Base-by-base conservation (phyloP, 495 filamentous ascomycete genomes). In the Penicillium maclennaniae region DNA sequence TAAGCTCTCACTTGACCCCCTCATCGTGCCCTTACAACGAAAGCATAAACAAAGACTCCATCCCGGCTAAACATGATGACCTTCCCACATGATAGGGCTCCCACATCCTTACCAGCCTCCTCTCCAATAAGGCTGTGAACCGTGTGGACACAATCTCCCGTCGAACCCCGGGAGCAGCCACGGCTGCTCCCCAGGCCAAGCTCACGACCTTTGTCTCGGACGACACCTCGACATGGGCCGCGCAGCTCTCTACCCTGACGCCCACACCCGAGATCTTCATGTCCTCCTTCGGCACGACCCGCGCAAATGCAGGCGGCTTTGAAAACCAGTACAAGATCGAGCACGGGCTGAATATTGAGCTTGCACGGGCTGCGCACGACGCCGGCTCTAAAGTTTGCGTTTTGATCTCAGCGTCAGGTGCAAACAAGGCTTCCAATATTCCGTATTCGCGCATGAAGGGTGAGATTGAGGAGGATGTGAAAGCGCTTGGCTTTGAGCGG, bases 321-420 rank as follows among this genome's bases (percentile, higher is more conserved):
- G 81, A 81, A 31, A 84, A 85, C 57, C 88, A 91, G 66, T 83
- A 86, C 62, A 87, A 87, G 59, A 82, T 91, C 36, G 88, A 91
- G 67, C 80, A 87, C 67, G 86, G 86, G 62, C 72, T 89, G 26
- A 88, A 89, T 66, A 63, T 91, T 41, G 82, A 86, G 53, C 65
- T 88, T 39, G 87, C 87, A 16, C 76, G 77, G 43, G 79, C 84
- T 0, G 87, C 88, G 42, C 85, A 78, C 56, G 71, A 78, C 10
- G 79, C 79, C 17, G 86, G 87, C 2, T 75, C 79, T 17, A 79
- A 81, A 54, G 82, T 79, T 31, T 91, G 82, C 59, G 85, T 90
- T 2, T 78, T 92, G 50, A 75, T 90, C 36, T 90, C 87, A 0
- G 71, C 75, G 17, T 65, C 55, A 4, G 80, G 80, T 19, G 76